Base-by-base conservation (phyloP, 305 asterid species). In the Fraxinus ornus region DNA sequence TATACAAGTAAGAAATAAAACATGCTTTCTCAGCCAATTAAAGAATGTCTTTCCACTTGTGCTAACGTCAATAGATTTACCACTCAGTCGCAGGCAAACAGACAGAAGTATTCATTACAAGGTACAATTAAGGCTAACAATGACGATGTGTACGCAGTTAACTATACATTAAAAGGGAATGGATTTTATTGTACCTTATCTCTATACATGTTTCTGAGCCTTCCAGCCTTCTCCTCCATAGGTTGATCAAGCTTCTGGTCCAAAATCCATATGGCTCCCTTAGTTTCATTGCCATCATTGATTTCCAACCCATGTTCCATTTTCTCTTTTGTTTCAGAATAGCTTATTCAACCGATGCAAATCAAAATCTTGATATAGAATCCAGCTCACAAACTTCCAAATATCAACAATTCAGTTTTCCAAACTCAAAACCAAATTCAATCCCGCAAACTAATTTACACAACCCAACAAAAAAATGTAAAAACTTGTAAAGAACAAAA, bases 221-320 rank as follows among this genome's bases (percentile, higher is more conserved):
- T 93, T 44, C 93, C 98, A 92, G 97, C 99, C 76, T 97, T 17
- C 17, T 44, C 99, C 76, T 97, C 99, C 99, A 97, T 93, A 33
- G 98, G 97, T 86, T 94, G 98, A 90, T 97, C 99, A 81, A 97
- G 94, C 87, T 89, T 97, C 91, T 97, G 98, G 79, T 97, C 98
- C 90, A 97, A 90, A 84, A 44, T 97, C 99, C 99, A 97, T 98
- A 97, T 94, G 81, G 93, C 86, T 15, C 99, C 99, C 86, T 91
- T 94, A 22, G 85, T 88, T 74, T 89, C 96, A 83, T 73, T 55
- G 21, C 85, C 93, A 24, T 90, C 96, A 68, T 91, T 94, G 82
- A 80, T 90, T 79, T 88, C 95, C 84, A 87, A 76, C 64, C 85
- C 90, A 79, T 94, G 87, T 76, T 91, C 84, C 94, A 92, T 93